Evolutionary conservation across 805 yeast genomes (phyloP).

Genomic region (Candida berthetii): DNA sequence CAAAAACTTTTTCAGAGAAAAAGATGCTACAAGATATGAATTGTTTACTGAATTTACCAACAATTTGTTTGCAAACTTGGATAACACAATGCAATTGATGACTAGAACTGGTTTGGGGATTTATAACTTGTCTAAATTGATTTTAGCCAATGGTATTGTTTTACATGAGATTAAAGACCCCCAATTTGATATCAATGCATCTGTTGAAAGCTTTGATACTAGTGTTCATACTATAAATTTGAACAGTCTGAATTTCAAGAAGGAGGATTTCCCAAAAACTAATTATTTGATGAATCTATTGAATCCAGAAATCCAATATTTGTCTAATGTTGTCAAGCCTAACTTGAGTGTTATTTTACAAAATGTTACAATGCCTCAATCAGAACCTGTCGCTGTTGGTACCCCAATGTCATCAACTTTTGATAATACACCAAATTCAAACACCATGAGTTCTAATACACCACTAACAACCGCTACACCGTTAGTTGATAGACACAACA

Average conservation of each 20-base stretch:
- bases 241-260: background rate
- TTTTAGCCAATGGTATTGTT: conserved; percentile 10
- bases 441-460: background rate
- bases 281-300: background rate
- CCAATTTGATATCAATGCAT: conserved; percentile 6
- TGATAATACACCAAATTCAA: background rate
- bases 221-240: background rate
- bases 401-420: background rate
- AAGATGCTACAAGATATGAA: background rate
- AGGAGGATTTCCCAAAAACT: background rate
- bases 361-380: background rate
- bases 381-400: background rate
- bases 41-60: conserved; percentile 8
- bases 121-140: conserved; percentile 13
- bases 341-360: background rate
- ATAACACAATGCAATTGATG: conserved; percentile 10
- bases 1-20: background rate
- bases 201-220: background rate
- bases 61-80: conserved; percentile 4
- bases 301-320: background rate
- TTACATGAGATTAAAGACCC: conserved; percentile 11
- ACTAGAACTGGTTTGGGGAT: conserved; percentile 6
- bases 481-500: background rate
- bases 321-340: background rate
- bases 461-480: background rate